Evolutionary conservation across 495 filamentous ascomycete genomes (phyloP).

Genomic region (Lepraria neglecta): DNA sequence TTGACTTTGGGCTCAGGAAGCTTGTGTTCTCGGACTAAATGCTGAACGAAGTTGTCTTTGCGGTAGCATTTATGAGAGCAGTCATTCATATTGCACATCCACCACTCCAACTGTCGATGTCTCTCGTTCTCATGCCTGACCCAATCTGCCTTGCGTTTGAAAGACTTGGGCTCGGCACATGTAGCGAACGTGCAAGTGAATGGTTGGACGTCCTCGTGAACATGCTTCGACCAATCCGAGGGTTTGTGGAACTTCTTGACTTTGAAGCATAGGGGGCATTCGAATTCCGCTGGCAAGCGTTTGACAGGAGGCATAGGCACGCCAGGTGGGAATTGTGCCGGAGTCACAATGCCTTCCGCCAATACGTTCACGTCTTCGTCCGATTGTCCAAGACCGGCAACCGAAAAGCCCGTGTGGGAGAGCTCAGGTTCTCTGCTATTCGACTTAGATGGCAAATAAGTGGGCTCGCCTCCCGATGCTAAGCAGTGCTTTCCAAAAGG

Average conservation of each 20-base stretch:
- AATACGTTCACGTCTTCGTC: constrained; percentile 58
- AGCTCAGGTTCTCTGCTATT: constrained; percentile 33
- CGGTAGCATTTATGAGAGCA: constrained; percentile 82
- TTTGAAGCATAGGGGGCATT: constrained; percentile 86
- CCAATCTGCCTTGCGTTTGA: constrained; percentile 98
- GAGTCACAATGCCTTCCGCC: constrained; percentile 60
- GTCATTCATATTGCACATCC: constrained; percentile 75
- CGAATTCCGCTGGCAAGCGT: constrained; percentile 80
- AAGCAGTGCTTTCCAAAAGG: constrained; percentile 56
- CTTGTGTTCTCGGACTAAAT: constrained; percentile 91
- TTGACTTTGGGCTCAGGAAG: constrained; percentile 68
- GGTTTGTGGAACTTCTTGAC: constrained; percentile 89
- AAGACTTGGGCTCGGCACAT: constrained; percentile 85
- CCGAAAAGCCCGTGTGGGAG: constrained; percentile 41
- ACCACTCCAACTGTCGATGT: constrained; percentile 89
- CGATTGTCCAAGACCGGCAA: constrained; percentile 37
- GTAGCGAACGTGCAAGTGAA: constrained; percentile 89
- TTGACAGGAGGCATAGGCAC: constrained; percentile 77
- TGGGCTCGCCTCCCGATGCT: constrained; percentile 54
- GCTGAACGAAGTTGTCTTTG: constrained; percentile 93
- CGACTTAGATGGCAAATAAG: constrained; percentile 40
- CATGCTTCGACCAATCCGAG: constrained; percentile 97
- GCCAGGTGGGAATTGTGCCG: constrained; percentile 68
- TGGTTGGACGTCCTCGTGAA: constrained; percentile 91
- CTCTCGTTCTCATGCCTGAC: constrained; percentile 92